These are phyloP conservation scores for Chrysoporthe austroafricana DNA, from an alignment of 2,329 filamentous ascomycete species.

Conservation along the genomic window DNA sequence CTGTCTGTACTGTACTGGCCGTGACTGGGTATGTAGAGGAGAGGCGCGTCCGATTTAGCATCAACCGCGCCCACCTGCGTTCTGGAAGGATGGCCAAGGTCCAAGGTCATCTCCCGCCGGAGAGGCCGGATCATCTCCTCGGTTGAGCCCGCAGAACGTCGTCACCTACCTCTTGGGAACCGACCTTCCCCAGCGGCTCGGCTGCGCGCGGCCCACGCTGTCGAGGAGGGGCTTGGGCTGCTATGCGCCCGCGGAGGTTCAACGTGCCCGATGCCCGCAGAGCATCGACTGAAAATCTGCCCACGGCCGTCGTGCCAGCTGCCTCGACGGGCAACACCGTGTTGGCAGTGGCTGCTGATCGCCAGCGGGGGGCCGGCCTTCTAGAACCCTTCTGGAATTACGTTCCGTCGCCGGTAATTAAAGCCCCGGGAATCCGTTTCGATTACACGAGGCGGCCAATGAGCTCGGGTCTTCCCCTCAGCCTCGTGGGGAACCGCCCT, in stretches of 20 bases:
- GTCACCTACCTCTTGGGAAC: not conserved
- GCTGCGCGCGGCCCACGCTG: too few species aligned
- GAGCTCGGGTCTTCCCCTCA: conserved; percentile 12
- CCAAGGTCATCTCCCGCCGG: not conserved
- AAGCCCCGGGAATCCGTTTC: conserved; percentile 3
- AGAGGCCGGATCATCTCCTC: conserved; percentile 3
- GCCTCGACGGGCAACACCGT: conserved; percentile 14
- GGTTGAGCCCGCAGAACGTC: not conserved
- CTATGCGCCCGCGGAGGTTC: too few species aligned
- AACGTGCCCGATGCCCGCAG: too few species aligned
- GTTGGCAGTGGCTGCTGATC: conserved; percentile 11
- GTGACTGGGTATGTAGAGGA: not conserved
- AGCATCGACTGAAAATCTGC: too few species aligned
- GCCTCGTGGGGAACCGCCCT: conserved; percentile 12
- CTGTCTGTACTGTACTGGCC: too few species aligned
- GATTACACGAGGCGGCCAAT: conserved; percentile 26
- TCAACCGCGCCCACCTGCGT: not conserved
- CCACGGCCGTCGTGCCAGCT: not conserved
- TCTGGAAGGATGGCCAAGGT: not conserved
- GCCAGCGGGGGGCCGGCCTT: conserved; percentile 14
- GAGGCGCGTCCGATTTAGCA: not conserved
- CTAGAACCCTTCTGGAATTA: conserved; percentile 23
- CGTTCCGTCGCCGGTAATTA: conserved; percentile 21
- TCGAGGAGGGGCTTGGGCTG: too few species aligned
- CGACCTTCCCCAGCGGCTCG: not conserved